Evolutionary conservation across 352 stramenopile species (phyloP), one percentile per base, ranked within the genome.

Genomic region (Phytophthora foliorum): DNA sequence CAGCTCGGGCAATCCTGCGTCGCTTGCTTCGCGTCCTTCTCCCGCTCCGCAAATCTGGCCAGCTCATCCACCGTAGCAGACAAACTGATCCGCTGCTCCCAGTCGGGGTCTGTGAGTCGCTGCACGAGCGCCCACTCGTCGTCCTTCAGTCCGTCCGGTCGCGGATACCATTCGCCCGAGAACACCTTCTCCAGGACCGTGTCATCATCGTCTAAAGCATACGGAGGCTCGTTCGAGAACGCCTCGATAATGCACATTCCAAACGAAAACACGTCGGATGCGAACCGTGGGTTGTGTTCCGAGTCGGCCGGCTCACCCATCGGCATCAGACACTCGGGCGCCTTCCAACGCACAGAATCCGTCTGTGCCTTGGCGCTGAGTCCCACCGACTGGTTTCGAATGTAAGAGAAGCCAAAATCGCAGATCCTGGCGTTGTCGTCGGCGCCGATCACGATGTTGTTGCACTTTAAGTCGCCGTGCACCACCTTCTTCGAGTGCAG

Each of bases 381-480:
- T 36, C 25, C 38, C 8, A 57, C 39, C 1, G 66, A 74, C 45
- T 69, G 50, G n/a, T 45, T 54, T 24, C 65, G 65, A 27, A 72
- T 59, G 53, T 69, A 74, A 16, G 60, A 59, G 49, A 69, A 74
- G 27, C 72, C 72, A 61, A 79, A 79, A 52, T 79, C 72, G 48
- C 61, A 68, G 14, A 79, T 39, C 61, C 76, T 73, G 16, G 68
- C 57, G 11, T 50, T 57, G 22, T 60, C 21, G 34, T 76, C 46
- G 52, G 70, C 54, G 45, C 84, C 80, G 17, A 95, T 63, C 11
- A 96, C 75, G 34, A 97, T 55, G 72, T 96, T 96, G 36, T 73
- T 87, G 52, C 82, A 86, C 70, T 96, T 96, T 21, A 96, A 71
- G 58, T 96, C 89, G 34, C 89, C 81, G 61, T 96, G 89, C 24